Conservation (phyloP, 2,329 filamentous ascomycete species). For the Didymella arachidicola region DNA sequence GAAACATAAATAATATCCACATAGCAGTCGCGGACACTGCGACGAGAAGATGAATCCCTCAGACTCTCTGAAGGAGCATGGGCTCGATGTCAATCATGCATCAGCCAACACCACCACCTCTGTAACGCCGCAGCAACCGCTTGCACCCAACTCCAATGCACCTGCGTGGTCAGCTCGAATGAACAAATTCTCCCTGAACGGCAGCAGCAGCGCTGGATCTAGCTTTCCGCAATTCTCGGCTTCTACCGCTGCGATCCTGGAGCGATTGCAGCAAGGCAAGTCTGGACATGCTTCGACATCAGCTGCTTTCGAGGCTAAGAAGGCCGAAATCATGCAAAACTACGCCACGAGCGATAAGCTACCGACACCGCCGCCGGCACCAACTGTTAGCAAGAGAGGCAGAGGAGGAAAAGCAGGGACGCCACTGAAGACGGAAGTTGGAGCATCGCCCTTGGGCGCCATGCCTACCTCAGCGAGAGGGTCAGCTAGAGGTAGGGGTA, state of each 20-base stretch:
- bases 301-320: constrained; percentile 56
- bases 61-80: constrained; percentile 15
- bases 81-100: constrained; percentile 30
- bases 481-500: constrained; percentile 47
- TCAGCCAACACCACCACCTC: constrained; percentile 31
- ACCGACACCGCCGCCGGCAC: constrained; percentile 48
- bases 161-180: constrained; percentile 41
- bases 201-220: constrained; percentile 16
- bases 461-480: constrained; percentile 47
- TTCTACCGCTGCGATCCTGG: constrained; percentile 53
- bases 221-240: constrained; percentile 48
- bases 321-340: constrained; percentile 55
- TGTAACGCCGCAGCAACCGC: constrained; percentile 32
- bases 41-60: constrained; percentile 31
- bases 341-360: constrained; percentile 57
- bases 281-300: constrained; percentile 46
- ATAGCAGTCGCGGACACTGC: constrained; percentile 25
- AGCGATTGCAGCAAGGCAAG: constrained; percentile 47
- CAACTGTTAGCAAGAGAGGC: constrained; percentile 39
- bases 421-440: constrained; percentile 43
- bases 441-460: constrained; percentile 31
- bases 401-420: constrained; percentile 47
- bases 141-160: constrained; percentile 32
- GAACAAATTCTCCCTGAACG: constrained; percentile 28
- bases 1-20: constrained; percentile 15